A percentile compares a stretch with the other conserved stretches of the same genome.
Evolutionary conservation across 2,329 filamentous ascomycete species (phyloP).

Genomic region (Penicillium hesseltinei): DNA sequence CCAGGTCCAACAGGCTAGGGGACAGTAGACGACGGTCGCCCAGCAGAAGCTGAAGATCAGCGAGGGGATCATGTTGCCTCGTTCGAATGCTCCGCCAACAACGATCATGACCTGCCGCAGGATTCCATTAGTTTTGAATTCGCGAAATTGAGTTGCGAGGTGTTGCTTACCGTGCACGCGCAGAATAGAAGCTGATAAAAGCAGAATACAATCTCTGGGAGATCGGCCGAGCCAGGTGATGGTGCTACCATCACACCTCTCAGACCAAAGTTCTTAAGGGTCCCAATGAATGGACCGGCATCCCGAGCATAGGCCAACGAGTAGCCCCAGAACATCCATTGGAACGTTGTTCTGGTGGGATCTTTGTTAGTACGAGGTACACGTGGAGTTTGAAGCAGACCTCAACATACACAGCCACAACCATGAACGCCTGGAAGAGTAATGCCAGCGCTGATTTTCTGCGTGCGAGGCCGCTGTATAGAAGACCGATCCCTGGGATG

Average conservation of each 20-base stretch:
- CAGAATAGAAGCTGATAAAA: slow-evolving; percentile 66
- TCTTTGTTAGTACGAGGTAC: background rate
- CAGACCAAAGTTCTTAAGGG: slow-evolving; percentile 61
- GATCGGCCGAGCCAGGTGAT: slow-evolving; percentile 54
- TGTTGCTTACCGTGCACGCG: slow-evolving; percentile 36
- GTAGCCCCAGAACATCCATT: slow-evolving; percentile 66
- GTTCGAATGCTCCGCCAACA: slow-evolving; percentile 62
- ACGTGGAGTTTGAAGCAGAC: background rate
- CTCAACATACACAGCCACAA: slow-evolving; percentile 51
- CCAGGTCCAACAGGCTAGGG: slow-evolving; percentile 76
- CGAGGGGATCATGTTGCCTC: slow-evolving; percentile 62
- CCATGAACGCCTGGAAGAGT: slow-evolving; percentile 62
- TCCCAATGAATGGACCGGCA: slow-evolving; percentile 62
- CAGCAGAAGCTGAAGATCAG: slow-evolving; percentile 71
- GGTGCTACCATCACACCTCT: slow-evolving; percentile 61
- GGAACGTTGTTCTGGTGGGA: slow-evolving; percentile 39
- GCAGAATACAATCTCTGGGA: slow-evolving; percentile 66
- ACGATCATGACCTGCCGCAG: slow-evolving; percentile 61
- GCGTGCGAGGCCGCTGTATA: slow-evolving; percentile 63
- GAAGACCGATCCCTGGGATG: slow-evolving; percentile 63
- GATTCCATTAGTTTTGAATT: background rate
- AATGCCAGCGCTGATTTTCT: slow-evolving; percentile 62
- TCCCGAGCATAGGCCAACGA: slow-evolving; percentile 61
- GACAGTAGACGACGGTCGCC: slow-evolving; percentile 70
- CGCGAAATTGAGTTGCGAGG: background rate